phyloP scores from a whole-genome alignment of 2,329 filamentous ascomycete species.

The Leptoxyphium fumago region DNA sequence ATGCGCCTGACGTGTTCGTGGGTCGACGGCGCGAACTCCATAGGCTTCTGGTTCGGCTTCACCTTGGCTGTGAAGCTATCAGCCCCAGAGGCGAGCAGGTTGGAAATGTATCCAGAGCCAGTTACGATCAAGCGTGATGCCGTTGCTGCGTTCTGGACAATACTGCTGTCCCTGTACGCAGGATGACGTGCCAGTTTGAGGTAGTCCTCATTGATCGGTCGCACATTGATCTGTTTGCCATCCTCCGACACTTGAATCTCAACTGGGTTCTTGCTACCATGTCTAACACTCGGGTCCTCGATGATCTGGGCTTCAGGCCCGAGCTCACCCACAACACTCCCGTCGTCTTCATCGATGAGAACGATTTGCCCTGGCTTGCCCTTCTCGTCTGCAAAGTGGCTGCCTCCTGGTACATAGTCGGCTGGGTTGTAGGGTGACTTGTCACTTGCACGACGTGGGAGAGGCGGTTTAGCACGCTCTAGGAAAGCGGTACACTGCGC shows the following conservation, averaged over 20 bases:
- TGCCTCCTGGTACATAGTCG: constrained; percentile 58
- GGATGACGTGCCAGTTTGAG: constrained; percentile 69
- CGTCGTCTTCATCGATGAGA: constrained; percentile 87
- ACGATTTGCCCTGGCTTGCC: constrained; percentile 59
- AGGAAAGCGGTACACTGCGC: constrained; percentile 96
- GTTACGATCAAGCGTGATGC: constrained; percentile 89
- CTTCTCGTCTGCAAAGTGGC: constrained; percentile 39
- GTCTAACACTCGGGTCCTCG: constrained; percentile 59
- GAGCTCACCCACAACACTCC: constrained; percentile 85
- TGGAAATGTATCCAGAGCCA: constrained; percentile 64
- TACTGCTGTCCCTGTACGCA: constrained; percentile 72
- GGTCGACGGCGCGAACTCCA: constrained; percentile 76
- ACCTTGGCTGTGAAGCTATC: constrained; percentile 68
- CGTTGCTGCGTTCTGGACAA: constrained; percentile 75
- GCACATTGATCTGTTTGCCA: constrained; percentile 53
- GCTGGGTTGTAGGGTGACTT: constrained; percentile 58
- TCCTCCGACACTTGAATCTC: constrained; percentile 61
- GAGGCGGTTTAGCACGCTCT: constrained; percentile 58
- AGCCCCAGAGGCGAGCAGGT: constrained; percentile 61
- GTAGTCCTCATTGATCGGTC: constrained; percentile 54
- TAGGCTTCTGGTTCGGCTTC: constrained; percentile 61
- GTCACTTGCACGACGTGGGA: constrained; percentile 17
- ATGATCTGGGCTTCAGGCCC: constrained; percentile 67
- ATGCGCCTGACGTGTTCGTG: constrained; percentile 78
- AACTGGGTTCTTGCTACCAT: constrained; percentile 84